Percentiles rank a stretch among this genome's conserved stretches.
phyloP scores from a whole-genome alignment of 129 eudicot species.

The Erigeron canadensis region DNA sequence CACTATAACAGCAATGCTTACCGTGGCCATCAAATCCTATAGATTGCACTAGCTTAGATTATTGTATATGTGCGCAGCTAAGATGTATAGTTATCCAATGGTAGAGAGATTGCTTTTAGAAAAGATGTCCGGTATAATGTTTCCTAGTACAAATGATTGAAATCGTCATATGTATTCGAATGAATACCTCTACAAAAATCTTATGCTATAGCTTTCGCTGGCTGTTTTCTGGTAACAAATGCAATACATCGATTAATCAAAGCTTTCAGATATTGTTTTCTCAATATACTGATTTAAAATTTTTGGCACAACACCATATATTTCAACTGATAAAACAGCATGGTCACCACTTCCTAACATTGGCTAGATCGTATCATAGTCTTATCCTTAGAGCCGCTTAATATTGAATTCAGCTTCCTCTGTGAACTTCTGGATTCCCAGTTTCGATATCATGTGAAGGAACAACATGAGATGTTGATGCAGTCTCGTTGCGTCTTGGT shows the following conservation, averaged over 20 bases:
- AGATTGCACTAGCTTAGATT: no score
- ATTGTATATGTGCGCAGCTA: no score
- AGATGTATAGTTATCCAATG: no score
- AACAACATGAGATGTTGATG: constrained; percentile 19
- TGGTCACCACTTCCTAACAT: neutral
- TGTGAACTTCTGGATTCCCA: constrained; percentile 39
- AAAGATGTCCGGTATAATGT: no score
- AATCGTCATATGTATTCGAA: no score
- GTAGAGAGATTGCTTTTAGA: no score
- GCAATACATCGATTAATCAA: constrained; percentile 18
- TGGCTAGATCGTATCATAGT: neutral
- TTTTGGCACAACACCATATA: constrained; percentile 1
- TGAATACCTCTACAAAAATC: no score
- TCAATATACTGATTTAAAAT: constrained; percentile 21
- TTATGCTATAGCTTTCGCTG: no score
- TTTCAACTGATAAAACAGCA: constrained; percentile 14
- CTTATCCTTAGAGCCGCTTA: neutral
- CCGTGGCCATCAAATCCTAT: no score
- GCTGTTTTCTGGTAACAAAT: neutral
- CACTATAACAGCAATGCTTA: no score
- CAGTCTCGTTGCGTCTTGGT: constrained; percentile 40
- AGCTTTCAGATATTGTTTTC: constrained; percentile 8
- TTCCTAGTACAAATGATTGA: no score
- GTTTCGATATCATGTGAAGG: constrained; percentile 32
- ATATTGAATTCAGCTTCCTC: constrained; percentile 30